Conservation (phyloP, 2,329 filamentous ascomycete species). For the Endoconidiophora polonica region DNA sequence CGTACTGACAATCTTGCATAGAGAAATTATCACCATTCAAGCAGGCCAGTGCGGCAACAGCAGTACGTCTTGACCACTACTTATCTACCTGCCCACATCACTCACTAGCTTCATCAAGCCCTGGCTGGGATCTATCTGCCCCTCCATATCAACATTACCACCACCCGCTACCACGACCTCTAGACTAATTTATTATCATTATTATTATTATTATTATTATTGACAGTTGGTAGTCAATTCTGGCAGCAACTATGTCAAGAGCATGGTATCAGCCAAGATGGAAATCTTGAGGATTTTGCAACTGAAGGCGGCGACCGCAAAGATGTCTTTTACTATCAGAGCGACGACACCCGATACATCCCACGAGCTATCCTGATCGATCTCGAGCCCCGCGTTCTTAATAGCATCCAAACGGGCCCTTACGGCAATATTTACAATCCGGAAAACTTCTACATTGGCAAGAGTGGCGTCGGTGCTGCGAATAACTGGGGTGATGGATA, state of each 20-base stretch:
- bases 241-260: conserved; percentile 98
- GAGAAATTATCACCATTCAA: conserved; percentile 98
- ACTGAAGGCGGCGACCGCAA: conserved; percentile 96
- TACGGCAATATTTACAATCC: conserved; percentile 99
- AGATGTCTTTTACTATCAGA: conserved; percentile 99
- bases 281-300: conserved; percentile 93
- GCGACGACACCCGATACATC: conserved; percentile 96
- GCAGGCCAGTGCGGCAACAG: conserved; percentile 99
- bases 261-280: conserved; percentile 94
- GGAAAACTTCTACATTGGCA: conserved; percentile 95
- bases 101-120: not conserved
- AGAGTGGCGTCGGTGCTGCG: conserved; percentile 80
- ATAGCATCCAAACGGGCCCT: conserved; percentile 78
- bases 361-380: conserved; percentile 90
- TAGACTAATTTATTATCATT: not conserved
- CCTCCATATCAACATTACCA: conserved; percentile 9
- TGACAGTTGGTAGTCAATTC: conserved; percentile 80
- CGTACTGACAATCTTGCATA: conserved; percentile 22
- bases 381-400: conserved; percentile 82
- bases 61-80: conserved; percentile 44
- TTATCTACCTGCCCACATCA: conserved; percentile 14
- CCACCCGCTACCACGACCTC: not conserved
- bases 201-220: conserved; percentile 17
- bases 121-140: conserved; percentile 12
- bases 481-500: conserved; percentile 99